phyloP scores from a whole-genome alignment of 2,329 filamentous ascomycete species.

The Venturia asperata region DNA sequence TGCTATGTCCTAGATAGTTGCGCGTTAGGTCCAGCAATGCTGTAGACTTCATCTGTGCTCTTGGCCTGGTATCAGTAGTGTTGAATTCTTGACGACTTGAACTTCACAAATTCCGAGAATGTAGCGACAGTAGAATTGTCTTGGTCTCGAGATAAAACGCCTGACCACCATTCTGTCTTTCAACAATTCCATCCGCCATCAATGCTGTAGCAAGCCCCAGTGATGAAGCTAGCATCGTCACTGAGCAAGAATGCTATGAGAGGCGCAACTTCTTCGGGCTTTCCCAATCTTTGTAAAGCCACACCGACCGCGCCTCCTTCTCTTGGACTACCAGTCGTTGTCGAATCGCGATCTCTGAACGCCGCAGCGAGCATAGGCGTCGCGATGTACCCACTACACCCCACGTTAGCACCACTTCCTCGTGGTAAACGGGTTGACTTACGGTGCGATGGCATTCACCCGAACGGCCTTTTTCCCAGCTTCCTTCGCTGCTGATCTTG shows the following conservation, averaged over 20 bases:
- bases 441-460: conserved; percentile 16
- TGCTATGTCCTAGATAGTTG: not conserved
- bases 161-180: no score
- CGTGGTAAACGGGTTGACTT: no score
- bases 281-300: conserved; percentile 20
- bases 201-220: conserved; percentile 21
- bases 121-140: no score
- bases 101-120: not conserved
- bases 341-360: not conserved
- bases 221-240: conserved; percentile 23
- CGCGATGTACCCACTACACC: conserved; percentile 1
- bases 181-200: conserved; percentile 22
- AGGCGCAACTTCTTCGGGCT: conserved; percentile 22
- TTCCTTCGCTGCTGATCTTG: conserved; percentile 17
- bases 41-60: not conserved
- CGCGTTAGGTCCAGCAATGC: not conserved
- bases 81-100: not conserved
- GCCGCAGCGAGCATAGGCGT: conserved; percentile 15
- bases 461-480: conserved; percentile 14
- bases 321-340: no score
- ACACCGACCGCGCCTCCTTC: not conserved
- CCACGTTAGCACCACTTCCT: no score
- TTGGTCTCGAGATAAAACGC: no score
- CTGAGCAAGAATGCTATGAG: conserved; percentile 22
- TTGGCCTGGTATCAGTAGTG: not conserved